Evolutionary conservation across 176 grass and related monocot species (phyloP).

Genomic region (Juncus inflexus): DNA sequence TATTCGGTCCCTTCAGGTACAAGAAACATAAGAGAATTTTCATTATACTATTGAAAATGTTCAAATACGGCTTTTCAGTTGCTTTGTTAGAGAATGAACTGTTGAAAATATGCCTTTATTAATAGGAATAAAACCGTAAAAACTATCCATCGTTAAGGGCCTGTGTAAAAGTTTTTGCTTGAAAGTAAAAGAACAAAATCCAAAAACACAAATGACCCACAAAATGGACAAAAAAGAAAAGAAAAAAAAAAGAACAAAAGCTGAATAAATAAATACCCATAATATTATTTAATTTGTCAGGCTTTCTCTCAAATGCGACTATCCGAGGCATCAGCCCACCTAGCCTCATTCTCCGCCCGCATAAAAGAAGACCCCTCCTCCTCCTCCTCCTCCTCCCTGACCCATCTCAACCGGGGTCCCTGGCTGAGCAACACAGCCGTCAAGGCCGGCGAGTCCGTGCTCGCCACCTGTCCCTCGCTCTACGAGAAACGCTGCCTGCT

Average conservation of each 20-base stretch:
- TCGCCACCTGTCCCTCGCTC: constrained; percentile 73
- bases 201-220: no score
- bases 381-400: constrained; percentile 48
- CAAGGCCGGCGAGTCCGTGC: constrained; percentile 79
- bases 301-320: constrained; percentile 99
- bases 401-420: constrained; percentile 43
- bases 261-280: constrained; percentile 29
- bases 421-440: constrained; percentile 78
- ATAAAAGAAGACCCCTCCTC: constrained; percentile 67
- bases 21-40: no score
- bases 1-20: constrained; percentile 81
- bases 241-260: constrained; percentile 7
- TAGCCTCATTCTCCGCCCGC: constrained; percentile 71
- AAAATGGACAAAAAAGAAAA: not conserved
- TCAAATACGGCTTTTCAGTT: no score
- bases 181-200: no score
- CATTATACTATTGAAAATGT: no score
- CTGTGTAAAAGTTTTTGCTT: no score
- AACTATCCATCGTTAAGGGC: no score
- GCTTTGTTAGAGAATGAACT: no score
- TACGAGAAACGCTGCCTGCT: constrained; percentile 88
- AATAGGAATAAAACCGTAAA: no score
- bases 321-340: constrained; percentile 70
- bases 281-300: constrained; percentile 32
- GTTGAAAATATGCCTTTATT: no score